Conservation (phyloP, 192 early-diverging fungal species). For the Coemansia sp. region DNA sequence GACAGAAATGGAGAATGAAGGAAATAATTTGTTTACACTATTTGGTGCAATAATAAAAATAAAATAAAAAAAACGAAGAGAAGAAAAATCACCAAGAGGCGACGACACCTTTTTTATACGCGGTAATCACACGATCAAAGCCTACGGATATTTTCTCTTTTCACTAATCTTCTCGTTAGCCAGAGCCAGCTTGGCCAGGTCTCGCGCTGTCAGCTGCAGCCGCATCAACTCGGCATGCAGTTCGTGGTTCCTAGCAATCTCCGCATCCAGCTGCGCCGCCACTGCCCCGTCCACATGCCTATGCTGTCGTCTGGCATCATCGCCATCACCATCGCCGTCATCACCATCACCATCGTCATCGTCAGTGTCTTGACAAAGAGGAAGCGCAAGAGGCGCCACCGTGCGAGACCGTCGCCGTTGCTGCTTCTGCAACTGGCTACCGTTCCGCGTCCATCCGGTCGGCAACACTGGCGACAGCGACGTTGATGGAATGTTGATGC, state of each 20-base stretch:
- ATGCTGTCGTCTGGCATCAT: not conserved
- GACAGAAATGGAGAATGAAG: too few species aligned
- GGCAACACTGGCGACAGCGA: constrained; percentile 47
- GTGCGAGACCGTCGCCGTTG: constrained; percentile 27
- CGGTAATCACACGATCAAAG: not conserved
- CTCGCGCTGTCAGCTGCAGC: constrained; percentile 9
- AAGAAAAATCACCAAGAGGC: not conserved
- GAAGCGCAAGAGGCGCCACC: too few species aligned
- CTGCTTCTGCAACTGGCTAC: not conserved
- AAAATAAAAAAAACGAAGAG: not conserved
- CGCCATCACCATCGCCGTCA: not conserved
- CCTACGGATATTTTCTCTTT: not conserved
- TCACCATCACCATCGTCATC: constrained; percentile 1
- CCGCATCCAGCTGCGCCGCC: constrained; percentile 23
- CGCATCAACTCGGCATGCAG: constrained; percentile 30
- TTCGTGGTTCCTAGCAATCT: constrained; percentile 14
- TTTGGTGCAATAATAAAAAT: too few species aligned
- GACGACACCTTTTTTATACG: not conserved
- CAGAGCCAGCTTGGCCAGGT: constrained; percentile 14
- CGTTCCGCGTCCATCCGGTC: not conserved
- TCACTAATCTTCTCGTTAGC: not conserved
- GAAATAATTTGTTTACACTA: too few species aligned
- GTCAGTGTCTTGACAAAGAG: too few species aligned
- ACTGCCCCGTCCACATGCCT: not conserved
- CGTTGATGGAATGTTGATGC: constrained; percentile 48